phyloP scores from a whole-genome alignment of 2,329 filamentous ascomycete genomes.

The Cladosporium oxysporum region DNA sequence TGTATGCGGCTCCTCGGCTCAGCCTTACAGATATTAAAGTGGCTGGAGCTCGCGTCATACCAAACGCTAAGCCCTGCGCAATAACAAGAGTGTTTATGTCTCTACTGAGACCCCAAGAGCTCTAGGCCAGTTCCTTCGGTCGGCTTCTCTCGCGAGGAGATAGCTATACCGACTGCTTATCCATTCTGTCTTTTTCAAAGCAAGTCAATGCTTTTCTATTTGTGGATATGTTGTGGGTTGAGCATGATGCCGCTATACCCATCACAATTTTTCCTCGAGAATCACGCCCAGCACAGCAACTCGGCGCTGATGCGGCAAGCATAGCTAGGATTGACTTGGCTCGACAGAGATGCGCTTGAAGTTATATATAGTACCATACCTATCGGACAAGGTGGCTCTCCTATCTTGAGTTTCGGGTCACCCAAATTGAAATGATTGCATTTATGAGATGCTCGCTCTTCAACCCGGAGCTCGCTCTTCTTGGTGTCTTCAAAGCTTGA shows the following conservation, averaged over 20 bases:
- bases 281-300: neutral
- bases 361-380: neutral
- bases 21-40: neutral
- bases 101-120: neutral
- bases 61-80: neutral
- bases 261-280: neutral
- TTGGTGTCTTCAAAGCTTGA: neutral
- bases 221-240: neutral
- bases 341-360: neutral
- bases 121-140: neutral
- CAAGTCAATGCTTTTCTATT: neutral
- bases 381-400: neutral
- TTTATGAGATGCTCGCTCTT: neutral
- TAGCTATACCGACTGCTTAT: neutral
- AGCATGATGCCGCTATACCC: neutral
- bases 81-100: neutral
- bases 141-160: neutral
- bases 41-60: neutral
- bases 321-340: neutral
- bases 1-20: neutral
- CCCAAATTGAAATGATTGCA: neutral
- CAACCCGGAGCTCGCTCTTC: neutral
- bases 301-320: neutral
- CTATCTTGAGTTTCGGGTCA: neutral
- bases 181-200: neutral